These are phyloP conservation scores for Yamadazyma aaseri DNA, from an alignment of 1,139 yeast genomes.

Conservation along the genomic window DNA sequence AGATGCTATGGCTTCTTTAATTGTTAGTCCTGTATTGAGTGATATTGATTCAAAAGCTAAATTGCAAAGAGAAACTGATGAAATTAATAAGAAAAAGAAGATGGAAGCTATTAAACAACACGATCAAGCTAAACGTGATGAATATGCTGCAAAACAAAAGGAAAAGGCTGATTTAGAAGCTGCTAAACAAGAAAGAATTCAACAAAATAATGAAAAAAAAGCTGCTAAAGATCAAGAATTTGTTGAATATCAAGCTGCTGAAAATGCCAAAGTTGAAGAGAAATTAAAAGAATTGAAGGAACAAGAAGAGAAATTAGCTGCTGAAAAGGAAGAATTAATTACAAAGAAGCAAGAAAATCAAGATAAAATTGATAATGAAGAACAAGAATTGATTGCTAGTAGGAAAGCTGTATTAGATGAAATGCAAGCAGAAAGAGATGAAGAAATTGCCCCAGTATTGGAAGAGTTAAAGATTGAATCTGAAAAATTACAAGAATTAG, in stretches of 20 bases:
- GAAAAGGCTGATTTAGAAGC: slow-evolving; percentile 38
- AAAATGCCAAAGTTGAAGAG: slow-evolving; percentile 38
- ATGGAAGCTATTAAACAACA: slow-evolving; percentile 35
- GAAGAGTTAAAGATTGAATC: slow-evolving; percentile 41
- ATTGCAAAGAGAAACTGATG: slow-evolving; percentile 67
- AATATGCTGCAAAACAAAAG: slow-evolving; percentile 50
- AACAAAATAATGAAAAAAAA: slow-evolving; percentile 40
- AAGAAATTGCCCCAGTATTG: slow-evolving; percentile 38
- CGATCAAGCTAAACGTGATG: slow-evolving; percentile 49
- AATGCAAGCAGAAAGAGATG: slow-evolving; percentile 48
- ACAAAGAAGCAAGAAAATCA: slow-evolving; percentile 40
- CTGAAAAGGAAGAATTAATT: slow-evolving; percentile 38
- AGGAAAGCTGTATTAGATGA: slow-evolving; percentile 45
- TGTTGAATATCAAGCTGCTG: slow-evolving; percentile 28
- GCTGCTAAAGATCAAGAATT: slow-evolving; percentile 39
- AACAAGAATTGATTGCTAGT: slow-evolving; percentile 36
- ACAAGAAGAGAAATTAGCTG: slow-evolving; percentile 32
- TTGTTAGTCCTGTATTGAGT: slow-evolving; percentile 81
- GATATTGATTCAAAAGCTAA: slow-evolving; percentile 73
- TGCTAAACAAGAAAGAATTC: slow-evolving; percentile 38
- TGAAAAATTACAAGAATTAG: slow-evolving; percentile 37
- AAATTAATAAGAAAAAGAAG: slow-evolving; percentile 28
- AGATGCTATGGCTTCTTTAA: slow-evolving; percentile 74
- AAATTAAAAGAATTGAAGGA: slow-evolving; percentile 36
- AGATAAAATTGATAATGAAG: slow-evolving; percentile 43